Evolutionary conservation across 345 rosid genomes (phyloP), one percentile per base, ranked within the genome.

Genomic region (Psidium guajava): DNA sequence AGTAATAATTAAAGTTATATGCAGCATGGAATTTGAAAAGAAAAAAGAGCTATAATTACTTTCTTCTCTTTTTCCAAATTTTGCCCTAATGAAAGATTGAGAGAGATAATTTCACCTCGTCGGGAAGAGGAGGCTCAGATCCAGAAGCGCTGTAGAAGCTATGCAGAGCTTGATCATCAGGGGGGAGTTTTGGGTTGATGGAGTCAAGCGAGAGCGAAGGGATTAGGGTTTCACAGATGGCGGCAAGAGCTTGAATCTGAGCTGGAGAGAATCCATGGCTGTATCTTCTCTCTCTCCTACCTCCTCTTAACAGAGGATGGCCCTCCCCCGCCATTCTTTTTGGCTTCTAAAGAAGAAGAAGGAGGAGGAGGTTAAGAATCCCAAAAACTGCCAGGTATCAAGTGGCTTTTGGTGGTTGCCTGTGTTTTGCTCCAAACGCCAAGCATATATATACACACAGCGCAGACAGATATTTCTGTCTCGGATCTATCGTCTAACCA

Each of bases 211-310:
- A 86, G 50, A 95, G 77, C 15, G 94, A 91, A 90, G 98, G 98
- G 84, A 96, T 85, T 55, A 96, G 69, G 20, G 97, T 82, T 87
- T 91, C 93, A 82, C 93, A 94, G 75, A 94, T 87, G 52, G 93
- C 91, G 58, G 95, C 75, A 21, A 96, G 91, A 14, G 95, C 74
- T 84, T 92, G 92, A 82, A 96, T 92, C 91, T 96, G 96, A 84
- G 86, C 85, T 0, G 86, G 87, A 58, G 96, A 92, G 89, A 95
- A 90, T n/a, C 98, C 98, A 91, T 95, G 98, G 83, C 64, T 89
- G 82, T 87, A 92, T 13, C 52, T 32, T n/a, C 47, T 84, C n/a
- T 21, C 74, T 49, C 85, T 86, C 87, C 85, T 90, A 49, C 74
- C 82, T 53, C 93, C 92, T 86, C 90, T 89, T 86, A 96, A 85